Evolutionary conservation across 78 protist species (phyloP).

Genomic region (Isochrysis galbana): DNA sequence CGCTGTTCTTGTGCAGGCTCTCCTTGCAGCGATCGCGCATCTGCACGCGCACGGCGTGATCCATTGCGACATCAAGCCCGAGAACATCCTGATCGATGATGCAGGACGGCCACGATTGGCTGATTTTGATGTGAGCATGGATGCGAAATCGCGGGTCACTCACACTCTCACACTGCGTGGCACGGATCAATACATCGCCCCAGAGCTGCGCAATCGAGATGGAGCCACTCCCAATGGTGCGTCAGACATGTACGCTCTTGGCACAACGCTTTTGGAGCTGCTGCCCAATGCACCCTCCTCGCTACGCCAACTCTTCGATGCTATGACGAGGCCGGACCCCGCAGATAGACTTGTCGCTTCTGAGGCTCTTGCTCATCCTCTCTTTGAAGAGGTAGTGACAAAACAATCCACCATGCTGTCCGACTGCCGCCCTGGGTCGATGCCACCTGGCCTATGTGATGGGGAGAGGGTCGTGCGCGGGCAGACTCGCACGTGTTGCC

Average conservation of each 20-base stretch:
- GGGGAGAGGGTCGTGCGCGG: background rate
- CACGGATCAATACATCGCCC: background rate
- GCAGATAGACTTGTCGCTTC: background rate
- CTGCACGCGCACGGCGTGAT: background rate
- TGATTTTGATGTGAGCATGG: background rate
- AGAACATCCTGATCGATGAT: background rate
- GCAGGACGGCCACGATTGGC: background rate
- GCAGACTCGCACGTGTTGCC: background rate
- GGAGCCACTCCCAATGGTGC: background rate
- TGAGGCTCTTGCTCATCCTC: background rate
- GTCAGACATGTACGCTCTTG: background rate
- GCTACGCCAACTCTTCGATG: background rate
- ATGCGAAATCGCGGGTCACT: background rate
- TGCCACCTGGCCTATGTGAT: background rate
- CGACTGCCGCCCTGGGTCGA: no score
- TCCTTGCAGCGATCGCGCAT: background rate
- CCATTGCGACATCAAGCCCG: constrained; percentile 10
- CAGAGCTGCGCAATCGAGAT: background rate
- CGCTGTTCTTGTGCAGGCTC: background rate
- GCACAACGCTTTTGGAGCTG: background rate
- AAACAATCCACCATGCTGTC: no score
- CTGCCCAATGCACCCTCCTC: background rate
- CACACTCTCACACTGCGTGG: background rate
- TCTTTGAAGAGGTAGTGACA: background rate
- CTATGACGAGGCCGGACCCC: background rate